These are phyloP conservation scores for Parietichytrium sp. DNA, from an alignment of 108 stramenopile genomes.

Conservation along the genomic window DNA sequence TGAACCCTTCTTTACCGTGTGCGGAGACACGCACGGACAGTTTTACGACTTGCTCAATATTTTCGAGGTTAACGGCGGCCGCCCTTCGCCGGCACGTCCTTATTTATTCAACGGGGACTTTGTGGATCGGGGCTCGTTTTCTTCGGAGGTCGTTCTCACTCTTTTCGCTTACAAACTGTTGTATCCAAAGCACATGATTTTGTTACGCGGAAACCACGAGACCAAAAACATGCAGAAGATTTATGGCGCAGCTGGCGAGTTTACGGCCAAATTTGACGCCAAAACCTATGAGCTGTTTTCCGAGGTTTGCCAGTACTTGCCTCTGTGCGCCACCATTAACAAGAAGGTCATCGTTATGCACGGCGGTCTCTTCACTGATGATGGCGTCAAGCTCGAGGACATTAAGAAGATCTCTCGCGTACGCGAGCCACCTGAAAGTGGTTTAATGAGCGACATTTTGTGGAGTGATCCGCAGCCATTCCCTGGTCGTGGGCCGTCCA, in stretches of 20 bases:
- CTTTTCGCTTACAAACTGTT: conserved; percentile 82
- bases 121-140: conserved; percentile 93
- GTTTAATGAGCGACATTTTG: conserved; percentile 93
- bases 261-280: conserved; percentile 93
- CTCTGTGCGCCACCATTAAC: conserved; percentile 78
- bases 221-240: conserved; percentile 98
- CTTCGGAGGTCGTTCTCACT: conserved; percentile 88
- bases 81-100: conserved; percentile 76
- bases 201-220: conserved; percentile 93
- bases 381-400: conserved; percentile 82
- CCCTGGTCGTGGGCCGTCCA: conserved; percentile 80
- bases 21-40: conserved; percentile 98
- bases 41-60: conserved; percentile 97
- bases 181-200: conserved; percentile 74
- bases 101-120: conserved; percentile 99
- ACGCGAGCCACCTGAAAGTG: conserved; percentile 84
- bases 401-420: conserved; percentile 77
- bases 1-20: conserved; percentile 57
- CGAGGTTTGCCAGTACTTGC: conserved; percentile 84
- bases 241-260: conserved; percentile 98
- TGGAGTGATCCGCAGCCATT: conserved; percentile 98
- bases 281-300: conserved; percentile 91
- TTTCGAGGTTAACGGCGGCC: conserved; percentile 84
- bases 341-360: conserved; percentile 89
- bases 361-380: conserved; percentile 82